Evolutionary conservation across 148 eudicot species (phyloP), one percentile per base, ranked within the genome.

Genomic region (Silene latifolia): DNA sequence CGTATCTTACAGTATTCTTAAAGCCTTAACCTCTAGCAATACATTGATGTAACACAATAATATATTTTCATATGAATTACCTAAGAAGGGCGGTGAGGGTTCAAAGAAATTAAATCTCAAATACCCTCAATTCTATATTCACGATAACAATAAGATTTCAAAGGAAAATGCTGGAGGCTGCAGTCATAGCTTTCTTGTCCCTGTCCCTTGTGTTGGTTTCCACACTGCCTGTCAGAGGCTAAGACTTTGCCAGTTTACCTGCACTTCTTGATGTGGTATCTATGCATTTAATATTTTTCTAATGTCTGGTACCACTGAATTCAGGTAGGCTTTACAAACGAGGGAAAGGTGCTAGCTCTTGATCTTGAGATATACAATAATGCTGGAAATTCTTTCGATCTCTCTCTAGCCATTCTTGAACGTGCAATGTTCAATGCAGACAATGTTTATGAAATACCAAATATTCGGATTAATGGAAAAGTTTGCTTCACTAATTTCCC

Each of bases 401-500:
- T 95, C 29, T 95, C 99, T 65, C 90, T 89, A 63, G 85, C 97
- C 21, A 77, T 92, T 72, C 94, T 95, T 79, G 97, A 95, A 80
- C 96, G 99, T 69, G 89, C 99, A 35, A 92, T 95, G 99, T 92
- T 92, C 79, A 93, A 90, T 77, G 89, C 99, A 18, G 90, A 95
- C 71, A 92, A 95, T 82, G 99, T 92, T 11, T 95, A 92, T 80
- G 93, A 89, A 78, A 92, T 95, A 66, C 97, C 97, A 29, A 92
- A 95, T 82, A 72, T 95, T 21, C 85, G 88, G 77, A 57, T 95
- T 57, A 85, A 81, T 46, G 99, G 99, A 77, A 84, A 79, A 44
- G 99, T 92, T 82, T 95, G 99, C 82, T 95, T 92, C 84, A 95
- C 97, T 74, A 90, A 95, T 87, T 76, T 87, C 25, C 99, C 99